These are phyloP conservation scores for Neopestalotiopsis sp. DNA, from an alignment of 2,329 filamentous ascomycete species.

Conservation along the genomic window DNA sequence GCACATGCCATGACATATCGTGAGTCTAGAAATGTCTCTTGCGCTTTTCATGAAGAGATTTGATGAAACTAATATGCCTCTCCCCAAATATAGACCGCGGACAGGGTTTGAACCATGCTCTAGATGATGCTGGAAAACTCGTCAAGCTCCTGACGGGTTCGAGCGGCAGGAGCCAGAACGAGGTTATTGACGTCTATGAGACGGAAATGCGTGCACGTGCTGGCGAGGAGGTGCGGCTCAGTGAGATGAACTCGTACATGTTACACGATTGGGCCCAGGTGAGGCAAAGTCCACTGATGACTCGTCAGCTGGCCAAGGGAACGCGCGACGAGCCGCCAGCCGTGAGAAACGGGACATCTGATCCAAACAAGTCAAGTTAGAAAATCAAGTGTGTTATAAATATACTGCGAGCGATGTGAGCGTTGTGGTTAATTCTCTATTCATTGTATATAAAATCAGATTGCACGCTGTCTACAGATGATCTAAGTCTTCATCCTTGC, in stretches of 20 bases:
- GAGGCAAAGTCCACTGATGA: constrained; percentile 36
- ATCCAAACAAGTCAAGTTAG: background rate
- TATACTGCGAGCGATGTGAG: background rate
- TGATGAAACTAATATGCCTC: background rate
- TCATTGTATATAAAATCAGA: background rate
- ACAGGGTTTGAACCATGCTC: constrained; percentile 54
- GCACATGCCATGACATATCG: constrained; percentile 43
- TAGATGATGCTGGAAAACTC: constrained; percentile 48
- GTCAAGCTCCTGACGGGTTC: constrained; percentile 35
- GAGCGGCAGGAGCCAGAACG: constrained; percentile 25
- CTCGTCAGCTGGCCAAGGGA: constrained; percentile 27
- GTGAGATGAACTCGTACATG: constrained; percentile 49
- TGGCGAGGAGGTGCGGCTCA: constrained; percentile 48
- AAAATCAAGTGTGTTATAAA: background rate
- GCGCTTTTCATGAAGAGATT: background rate
- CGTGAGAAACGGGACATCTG: background rate
- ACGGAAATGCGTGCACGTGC: constrained; percentile 50
- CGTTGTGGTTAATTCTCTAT: background rate
- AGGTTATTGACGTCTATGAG: constrained; percentile 45
- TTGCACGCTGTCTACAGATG: background rate
- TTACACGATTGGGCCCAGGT: constrained; percentile 47
- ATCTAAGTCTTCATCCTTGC: background rate
- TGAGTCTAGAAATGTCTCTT: constrained; percentile 25
- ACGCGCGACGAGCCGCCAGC: background rate
- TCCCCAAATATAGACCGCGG: constrained; percentile 41